Conservation (phyloP, 139 green algal genomes). For the Tetraselmis chui region DNA sequence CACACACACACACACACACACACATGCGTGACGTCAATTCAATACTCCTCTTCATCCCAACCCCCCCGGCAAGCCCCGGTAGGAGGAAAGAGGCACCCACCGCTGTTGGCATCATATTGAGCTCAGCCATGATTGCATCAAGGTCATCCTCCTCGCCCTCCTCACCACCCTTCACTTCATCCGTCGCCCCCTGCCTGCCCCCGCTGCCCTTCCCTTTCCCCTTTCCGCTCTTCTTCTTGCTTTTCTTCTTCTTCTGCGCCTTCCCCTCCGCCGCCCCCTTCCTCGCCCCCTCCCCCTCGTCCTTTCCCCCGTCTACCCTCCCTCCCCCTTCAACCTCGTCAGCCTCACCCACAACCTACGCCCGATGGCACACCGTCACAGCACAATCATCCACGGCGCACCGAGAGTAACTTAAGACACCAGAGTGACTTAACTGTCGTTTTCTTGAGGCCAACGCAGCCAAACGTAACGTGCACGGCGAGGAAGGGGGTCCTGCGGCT, state of each 20-base stretch:
- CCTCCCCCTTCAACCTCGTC: too few relatives aligned
- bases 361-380: too few relatives aligned
- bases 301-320: background rate
- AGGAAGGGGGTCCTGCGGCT: too few relatives aligned
- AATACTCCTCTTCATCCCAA: too few relatives aligned
- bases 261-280: background rate
- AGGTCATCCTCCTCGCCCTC: conserved; percentile 49
- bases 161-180: background rate
- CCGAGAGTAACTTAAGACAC: too few relatives aligned
- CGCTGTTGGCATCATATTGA: conserved; percentile 41
- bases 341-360: too few relatives aligned
- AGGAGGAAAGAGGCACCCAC: background rate
- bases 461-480: too few relatives aligned
- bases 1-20: too few relatives aligned
- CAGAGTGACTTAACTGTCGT: too few relatives aligned
- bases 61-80: background rate
- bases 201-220: conserved; percentile 29
- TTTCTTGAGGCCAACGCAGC: too few relatives aligned
- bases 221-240: conserved; percentile 23
- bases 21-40: too few relatives aligned
- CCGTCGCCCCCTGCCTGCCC: background rate
- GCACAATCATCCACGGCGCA: too few relatives aligned
- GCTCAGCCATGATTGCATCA: conserved; percentile 53
- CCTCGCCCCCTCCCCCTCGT: background rate
- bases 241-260: background rate